phyloP scores from a whole-genome alignment of 1,284 basidiomycete genomes.

The Sporisorium reilianum region DNA sequence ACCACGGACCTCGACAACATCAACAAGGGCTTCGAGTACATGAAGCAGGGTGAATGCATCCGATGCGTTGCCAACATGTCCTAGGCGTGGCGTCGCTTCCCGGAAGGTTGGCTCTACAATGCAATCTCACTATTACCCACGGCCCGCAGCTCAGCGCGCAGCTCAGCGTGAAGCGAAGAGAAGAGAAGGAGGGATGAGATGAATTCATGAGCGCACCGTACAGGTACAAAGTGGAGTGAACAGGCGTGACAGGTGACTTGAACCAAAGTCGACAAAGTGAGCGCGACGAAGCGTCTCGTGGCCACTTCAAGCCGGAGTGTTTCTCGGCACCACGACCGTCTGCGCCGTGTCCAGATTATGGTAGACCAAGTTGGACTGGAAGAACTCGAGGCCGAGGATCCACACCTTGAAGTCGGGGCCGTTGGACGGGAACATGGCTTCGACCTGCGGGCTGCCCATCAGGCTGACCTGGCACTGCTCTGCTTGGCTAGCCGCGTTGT shows the following conservation, averaged over 20 bases:
- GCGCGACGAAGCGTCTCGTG: neutral
- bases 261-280: neutral
- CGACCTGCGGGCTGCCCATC: slow-evolving; percentile 30
- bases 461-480: slow-evolving; percentile 18
- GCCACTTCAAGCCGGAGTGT: neutral
- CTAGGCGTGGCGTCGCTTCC: neutral
- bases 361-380: slow-evolving; percentile 40
- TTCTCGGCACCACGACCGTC: slow-evolving; percentile 27
- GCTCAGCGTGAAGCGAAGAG: no score
- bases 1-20: slow-evolving; percentile 77
- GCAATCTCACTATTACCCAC: neutral
- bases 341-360: slow-evolving; percentile 30
- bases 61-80: slow-evolving; percentile 74
- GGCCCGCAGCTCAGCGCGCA: neutral
- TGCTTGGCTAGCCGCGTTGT: no score
- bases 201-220: neutral
- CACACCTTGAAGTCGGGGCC: slow-evolving; percentile 29
- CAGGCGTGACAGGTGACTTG: neutral
- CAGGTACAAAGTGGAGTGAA: neutral
- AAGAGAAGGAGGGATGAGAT: neutral
- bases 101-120: neutral
- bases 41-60: slow-evolving; percentile 94
- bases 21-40: slow-evolving; percentile 90
- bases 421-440: slow-evolving; percentile 31
- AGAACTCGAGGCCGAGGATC: slow-evolving; percentile 40